Percentiles rank a stretch among this genome's conserved stretches.
Evolutionary conservation across 2,329 filamentous ascomycete genomes (phyloP).

Genomic region (Karstenula rhodostoma): DNA sequence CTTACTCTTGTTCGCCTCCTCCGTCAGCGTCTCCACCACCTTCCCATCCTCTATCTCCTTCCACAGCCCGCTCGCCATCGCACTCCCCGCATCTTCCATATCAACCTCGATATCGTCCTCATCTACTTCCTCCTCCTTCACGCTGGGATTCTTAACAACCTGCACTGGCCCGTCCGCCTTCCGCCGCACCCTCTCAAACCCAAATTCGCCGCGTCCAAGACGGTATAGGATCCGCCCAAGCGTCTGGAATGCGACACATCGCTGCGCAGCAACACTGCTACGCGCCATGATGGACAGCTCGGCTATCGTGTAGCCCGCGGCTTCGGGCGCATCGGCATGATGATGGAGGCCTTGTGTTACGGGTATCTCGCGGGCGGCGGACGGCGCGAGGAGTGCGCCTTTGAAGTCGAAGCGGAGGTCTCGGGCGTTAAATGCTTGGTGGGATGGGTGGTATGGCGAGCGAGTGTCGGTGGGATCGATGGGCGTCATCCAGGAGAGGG

Average conservation of each 20-base stretch:
- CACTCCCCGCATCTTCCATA: conserved; percentile 51
- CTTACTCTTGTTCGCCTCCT: conserved; percentile 73
- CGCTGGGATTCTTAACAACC: conserved; percentile 51
- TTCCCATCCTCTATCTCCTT: conserved; percentile 76
- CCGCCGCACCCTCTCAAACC: conserved; percentile 56
- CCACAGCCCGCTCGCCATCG: conserved; percentile 81
- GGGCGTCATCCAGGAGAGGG: conserved; percentile 89
- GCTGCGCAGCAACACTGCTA: conserved; percentile 83
- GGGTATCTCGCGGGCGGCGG: conserved; percentile 76
- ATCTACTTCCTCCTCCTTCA: conserved; percentile 45
- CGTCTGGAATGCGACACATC: conserved; percentile 91
- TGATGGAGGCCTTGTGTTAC: conserved; percentile 86
- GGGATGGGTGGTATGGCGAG: conserved; percentile 82
- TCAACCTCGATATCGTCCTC: conserved; percentile 40
- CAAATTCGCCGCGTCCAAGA: conserved; percentile 77
- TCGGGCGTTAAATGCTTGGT: conserved; percentile 74
- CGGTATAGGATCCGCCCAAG: conserved; percentile 85
- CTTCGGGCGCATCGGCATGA: conserved; percentile 89
- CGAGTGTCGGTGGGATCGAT: conserved; percentile 67
- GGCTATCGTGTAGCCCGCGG: conserved; percentile 90
- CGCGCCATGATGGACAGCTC: conserved; percentile 84
- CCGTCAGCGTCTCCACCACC: conserved; percentile 77
- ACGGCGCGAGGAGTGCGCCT: conserved; percentile 80
- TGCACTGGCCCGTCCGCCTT: conserved; percentile 58
- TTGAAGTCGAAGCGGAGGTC: conserved; percentile 89